Base-by-base conservation (phyloP, 805 yeast genomes). In the Myxozyma melibiosi region DNA sequence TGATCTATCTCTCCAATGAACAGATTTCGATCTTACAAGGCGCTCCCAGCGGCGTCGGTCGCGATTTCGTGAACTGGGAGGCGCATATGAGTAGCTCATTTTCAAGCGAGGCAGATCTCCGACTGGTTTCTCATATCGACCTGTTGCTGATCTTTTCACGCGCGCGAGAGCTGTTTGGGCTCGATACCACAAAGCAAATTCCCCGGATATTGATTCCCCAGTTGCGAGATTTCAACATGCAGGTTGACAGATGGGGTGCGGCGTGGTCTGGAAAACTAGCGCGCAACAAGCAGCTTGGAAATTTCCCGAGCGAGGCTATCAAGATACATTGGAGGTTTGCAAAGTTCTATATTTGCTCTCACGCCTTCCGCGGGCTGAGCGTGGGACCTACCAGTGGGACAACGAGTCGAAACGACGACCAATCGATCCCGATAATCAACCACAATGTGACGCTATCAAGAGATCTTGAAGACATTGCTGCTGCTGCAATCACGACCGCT, bases 161-260 rank as follows among this genome's bases (percentile, higher is more conserved):
- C 9, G 57, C 53, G 2, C 50, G 58, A 2, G 61, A 57, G 18
- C 35, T 53, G 25, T 57, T 28, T 35, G 61, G 61, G 4, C 45
- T 57, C 13, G 61, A 53, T 25, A 53, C 48, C 2, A 46, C 53
- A 13, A 57, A 47, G 45, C 58, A 25, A 27, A 40, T 57, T 9
- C 53, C 57, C 9, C 13, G 28, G 11, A 42, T 40, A 2, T 25
- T 53, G 25, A 42, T 57, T 14, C 54, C 53, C 2, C 54, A 45
- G 28, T 35, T 57, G 22, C 53, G 57, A n/a, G 54, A 57, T 11
- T 57, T 53, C 37, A 46, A 39, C 22, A 25, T 37, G 38, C 54
- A 57, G 24, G 46, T 57, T 14, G 61, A 57, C 30, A 35, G 53
- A 30, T 57, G 61, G 61, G 61, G 55, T 30, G 57, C 52, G n/a